Evolutionary conservation across 2,329 filamentous ascomycete species (phyloP).

Genomic region (Colletotrichum shisoi): DNA sequence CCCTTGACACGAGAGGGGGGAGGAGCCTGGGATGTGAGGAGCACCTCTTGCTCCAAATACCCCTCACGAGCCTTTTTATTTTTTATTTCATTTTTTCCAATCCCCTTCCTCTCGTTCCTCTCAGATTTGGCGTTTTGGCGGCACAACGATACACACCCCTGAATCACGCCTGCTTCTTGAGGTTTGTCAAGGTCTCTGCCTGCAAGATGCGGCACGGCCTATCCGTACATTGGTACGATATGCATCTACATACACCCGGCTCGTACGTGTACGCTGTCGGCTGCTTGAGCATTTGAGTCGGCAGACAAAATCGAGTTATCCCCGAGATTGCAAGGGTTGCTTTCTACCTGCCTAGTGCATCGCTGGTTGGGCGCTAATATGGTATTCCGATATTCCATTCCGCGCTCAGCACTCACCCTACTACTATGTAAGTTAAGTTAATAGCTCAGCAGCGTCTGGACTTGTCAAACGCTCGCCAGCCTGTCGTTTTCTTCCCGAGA

Average conservation of each 20-base stretch:
- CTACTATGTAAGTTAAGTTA: too few relatives aligned
- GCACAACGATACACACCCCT: slow-evolving; percentile 9
- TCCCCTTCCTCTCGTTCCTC: too few relatives aligned
- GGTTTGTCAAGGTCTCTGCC: slow-evolving; percentile 27
- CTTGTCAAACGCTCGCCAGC: slow-evolving; percentile 27
- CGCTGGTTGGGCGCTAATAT: too few relatives aligned
- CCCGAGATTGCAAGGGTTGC: slow-evolving; percentile 33
- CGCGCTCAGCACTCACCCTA: too few relatives aligned
- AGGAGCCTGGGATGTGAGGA: background rate
- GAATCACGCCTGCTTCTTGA: background rate
- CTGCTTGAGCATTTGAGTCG: slow-evolving; percentile 28
- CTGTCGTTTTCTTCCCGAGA: slow-evolving; percentile 20
- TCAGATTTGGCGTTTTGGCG: slow-evolving; percentile 6
- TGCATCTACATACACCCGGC: too few relatives aligned
- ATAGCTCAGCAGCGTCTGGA: slow-evolving; percentile 18
- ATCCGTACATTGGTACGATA: background rate
- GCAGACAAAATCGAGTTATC: slow-evolving; percentile 36
- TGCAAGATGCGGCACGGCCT: slow-evolving; percentile 31
- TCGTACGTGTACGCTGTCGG: background rate
- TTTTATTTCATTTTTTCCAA: too few relatives aligned
- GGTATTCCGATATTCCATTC: too few relatives aligned
- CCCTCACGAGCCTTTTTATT: slow-evolving; percentile 15
- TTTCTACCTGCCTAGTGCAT: too few relatives aligned
- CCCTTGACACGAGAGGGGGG: slow-evolving; percentile 27
- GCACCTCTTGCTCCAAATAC: slow-evolving; percentile 27